These are phyloP conservation scores for Globisporangium orthogonon DNA, from an alignment of 352 stramenopile species.

Conservation along the genomic window DNA sequence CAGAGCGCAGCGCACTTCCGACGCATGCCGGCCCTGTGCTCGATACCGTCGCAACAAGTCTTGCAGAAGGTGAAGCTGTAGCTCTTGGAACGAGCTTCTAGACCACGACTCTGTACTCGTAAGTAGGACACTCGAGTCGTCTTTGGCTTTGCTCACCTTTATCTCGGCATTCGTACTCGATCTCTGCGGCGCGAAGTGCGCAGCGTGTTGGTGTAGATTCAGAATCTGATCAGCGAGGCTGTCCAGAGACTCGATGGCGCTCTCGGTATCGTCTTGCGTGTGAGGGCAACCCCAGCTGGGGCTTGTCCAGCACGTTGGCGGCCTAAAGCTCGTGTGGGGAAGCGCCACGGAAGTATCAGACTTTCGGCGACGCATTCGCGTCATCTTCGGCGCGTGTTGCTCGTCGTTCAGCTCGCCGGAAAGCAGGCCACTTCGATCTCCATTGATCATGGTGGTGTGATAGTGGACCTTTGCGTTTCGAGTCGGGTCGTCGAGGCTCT, in stretches of 20 bases:
- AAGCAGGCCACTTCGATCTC: background rate
- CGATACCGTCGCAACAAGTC: conserved; percentile 43
- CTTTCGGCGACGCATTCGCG: conserved; percentile 16
- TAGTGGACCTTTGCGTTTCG: conserved; percentile 13
- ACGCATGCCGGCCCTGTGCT: conserved; percentile 35
- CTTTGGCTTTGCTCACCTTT: background rate
- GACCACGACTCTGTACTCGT: conserved; percentile 20
- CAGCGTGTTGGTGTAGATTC: conserved; percentile 28
- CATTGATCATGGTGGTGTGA: conserved; percentile 3
- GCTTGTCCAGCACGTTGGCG: conserved; percentile 15
- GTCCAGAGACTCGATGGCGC: conserved; percentile 30
- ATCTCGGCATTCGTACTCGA: conserved; percentile 10
- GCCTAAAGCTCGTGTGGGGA: conserved; percentile 1
- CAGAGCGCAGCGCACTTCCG: conserved; percentile 20
- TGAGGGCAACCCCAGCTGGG: conserved; percentile 26
- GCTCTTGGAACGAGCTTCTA: conserved; percentile 33
- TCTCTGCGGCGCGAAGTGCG: conserved; percentile 12
- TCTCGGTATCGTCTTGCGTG: conserved; percentile 46
- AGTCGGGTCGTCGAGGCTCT: conserved; percentile 45
- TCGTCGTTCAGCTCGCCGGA: conserved; percentile 8
- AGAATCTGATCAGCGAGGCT: conserved; percentile 37
- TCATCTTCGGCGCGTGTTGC: conserved; percentile 1
- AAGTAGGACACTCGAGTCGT: background rate
- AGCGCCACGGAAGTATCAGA: conserved; percentile 15
- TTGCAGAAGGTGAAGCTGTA: conserved; percentile 41